Conservation (phyloP, 352 stramenopile species). For the Globisporangium parvum region DNA sequence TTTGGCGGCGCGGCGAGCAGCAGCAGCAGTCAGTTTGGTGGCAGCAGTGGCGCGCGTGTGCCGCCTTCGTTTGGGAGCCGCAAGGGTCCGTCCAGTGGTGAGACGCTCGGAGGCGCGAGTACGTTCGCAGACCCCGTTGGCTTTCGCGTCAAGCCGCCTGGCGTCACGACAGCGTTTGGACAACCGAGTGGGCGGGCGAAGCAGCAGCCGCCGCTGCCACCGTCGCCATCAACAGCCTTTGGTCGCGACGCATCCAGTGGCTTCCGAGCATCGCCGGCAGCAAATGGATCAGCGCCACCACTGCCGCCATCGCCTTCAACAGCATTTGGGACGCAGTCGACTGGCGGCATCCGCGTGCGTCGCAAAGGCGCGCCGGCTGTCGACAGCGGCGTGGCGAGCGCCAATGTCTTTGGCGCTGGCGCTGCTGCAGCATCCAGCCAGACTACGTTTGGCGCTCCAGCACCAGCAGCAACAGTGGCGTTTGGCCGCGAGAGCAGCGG, state of each 20-base stretch:
- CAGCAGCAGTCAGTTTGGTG: too few relatives aligned
- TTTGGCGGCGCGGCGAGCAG: too few relatives aligned
- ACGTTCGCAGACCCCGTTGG: background rate
- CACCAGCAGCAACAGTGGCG: constrained; percentile 10
- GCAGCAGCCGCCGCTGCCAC: background rate
- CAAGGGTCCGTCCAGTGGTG: background rate
- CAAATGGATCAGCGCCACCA: background rate
- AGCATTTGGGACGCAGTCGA: constrained; percentile 3
- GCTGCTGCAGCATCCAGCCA: background rate
- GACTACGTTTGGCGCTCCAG: constrained; percentile 27
- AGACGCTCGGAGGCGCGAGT: background rate
- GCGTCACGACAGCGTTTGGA: constrained; percentile 10
- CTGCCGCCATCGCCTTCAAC: background rate
- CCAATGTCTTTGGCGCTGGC: background rate
- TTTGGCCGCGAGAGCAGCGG: constrained; percentile 1
- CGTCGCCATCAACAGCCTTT: constrained; percentile 6
- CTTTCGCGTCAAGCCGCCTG: constrained; percentile 5
- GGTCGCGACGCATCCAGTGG: background rate
- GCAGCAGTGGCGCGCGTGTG: too few relatives aligned
- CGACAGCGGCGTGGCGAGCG: background rate
- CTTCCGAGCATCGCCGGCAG: constrained; percentile 3
- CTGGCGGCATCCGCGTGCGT: background rate
- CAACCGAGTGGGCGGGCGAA: constrained; percentile 14
- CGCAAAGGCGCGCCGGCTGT: background rate
- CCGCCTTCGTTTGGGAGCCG: too few relatives aligned